Evolutionary conservation across 2,329 filamentous ascomycete species (phyloP), one percentile per base, ranked within the genome.

Genomic region (Aureobasidium zeae): DNA sequence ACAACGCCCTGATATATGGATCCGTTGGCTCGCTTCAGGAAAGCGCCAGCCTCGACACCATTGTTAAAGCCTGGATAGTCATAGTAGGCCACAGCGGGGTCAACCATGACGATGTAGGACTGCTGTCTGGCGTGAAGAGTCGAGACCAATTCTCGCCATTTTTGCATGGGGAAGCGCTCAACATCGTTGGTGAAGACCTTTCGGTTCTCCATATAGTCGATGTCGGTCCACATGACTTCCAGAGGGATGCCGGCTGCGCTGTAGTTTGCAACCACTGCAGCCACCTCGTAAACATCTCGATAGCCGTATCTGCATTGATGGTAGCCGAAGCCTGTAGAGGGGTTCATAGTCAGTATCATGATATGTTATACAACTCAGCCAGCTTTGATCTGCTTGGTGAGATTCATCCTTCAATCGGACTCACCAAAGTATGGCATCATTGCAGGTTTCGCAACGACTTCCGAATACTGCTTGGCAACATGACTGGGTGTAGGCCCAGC

Each of bases 241-340:
- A 86, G 63, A 0, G 81, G 80, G 46, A 85, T 84, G 1, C 63
- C 65, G 3, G 79, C 77, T 21, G 68, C 63, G 16, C 74, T 79
- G 57, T 83, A 83, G 58, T 83, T 84, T 44, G 73, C 72, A 0
- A 83, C 71, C 0, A 79, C 79, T 48, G 81, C 79, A 13, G 79
- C 79, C 4, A 83, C 74, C 41, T 76, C 72, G 50, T 72, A 82
- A 12, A 75, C 71, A 53, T 83, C 77, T 44, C 62, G 62, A 50
- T 70, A 70, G 7, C 70, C 70, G 44, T 69, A 71, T 15, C 50
- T 49, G 32, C 49, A 73, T 42, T 73, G 68, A 46, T 73, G 71
- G 53, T 71, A 71, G 5, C 71, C 71, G 28, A 73, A 61, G 4
- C 64, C 60, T 70, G 69, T 2, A 7, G 11, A 2, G 10, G 22